Evolutionary conservation across 2,329 filamentous ascomycete genomes (phyloP), one percentile per base, ranked within the genome.

Genomic region (Aureobasidium sp.): DNA sequence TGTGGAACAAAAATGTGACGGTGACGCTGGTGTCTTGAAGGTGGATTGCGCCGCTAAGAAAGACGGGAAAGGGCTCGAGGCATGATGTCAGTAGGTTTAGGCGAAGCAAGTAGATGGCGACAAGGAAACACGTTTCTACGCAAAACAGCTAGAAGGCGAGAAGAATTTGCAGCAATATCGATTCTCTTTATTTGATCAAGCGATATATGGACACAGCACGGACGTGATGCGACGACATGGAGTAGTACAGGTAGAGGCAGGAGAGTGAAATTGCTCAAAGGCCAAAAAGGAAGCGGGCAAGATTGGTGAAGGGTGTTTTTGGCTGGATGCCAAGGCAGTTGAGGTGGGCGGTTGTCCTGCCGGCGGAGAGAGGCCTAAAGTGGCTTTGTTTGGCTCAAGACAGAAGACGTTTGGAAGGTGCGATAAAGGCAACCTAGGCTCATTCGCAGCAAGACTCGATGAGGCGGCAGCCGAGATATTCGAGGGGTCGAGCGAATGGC

Each of bases 281-380:
- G 29, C 3, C 27, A 33, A 45, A 57, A 27, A 7, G 39, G 40
- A 45, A 22, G n/a, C 17, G 27, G 52, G 22, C 24, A 29, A 44
- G 53, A 54, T 54, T 54, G 50, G 50, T 24, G 22, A 31, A 29
- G 37, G 37, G 37, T 12, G 50, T 19, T 54, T 54, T 54, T 54
- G 37, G 50, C 53, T 57, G 45, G 53, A 57, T 24, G 45, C 22
- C 15, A 48, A 29, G 52, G 37, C 52, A 45, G 50, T 54, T 54
- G 50, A 22, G 22, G 49, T 54, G 37, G 24, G 35, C 50, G 50
- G 53, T 57, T 57, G 53, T 57, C 40, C 53, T 27, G 53, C 50
- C 50, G 50, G 39, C 53, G 53, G 53, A 57, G 53, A 45, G 37
- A 53, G 22, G 52, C 52, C 52, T 56, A 56, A 44, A 56, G 27